Base-by-base conservation (phyloP, 2,329 filamentous ascomycete genomes). In the Fusarium clavum region DNA sequence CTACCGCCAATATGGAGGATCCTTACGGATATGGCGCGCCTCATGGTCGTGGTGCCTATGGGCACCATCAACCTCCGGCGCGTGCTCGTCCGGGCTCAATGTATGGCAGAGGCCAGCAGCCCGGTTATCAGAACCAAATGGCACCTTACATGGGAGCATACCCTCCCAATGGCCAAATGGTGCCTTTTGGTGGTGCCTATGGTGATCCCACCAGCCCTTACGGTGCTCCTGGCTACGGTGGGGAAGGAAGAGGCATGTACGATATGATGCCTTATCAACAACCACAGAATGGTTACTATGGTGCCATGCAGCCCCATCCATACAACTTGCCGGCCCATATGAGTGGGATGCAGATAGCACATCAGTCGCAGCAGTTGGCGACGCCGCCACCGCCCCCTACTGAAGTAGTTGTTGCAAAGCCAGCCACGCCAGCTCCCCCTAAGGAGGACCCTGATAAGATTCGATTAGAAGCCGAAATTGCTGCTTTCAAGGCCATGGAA, bases 1-100 rank as follows among this genome's bases (percentile, higher is more conserved):
- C 85, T 70, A 83, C 88, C 58, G 87, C 88, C 82, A 92, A 86
- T 78, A 84, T 87, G 82, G 91, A 92, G 77, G 86, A 86, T 38
- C 84, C 84, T 22, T 89, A 92, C 25, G 89, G 92, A n/a, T 90
- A 86, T 76, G 79, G 82, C 67, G 79, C 64, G 54, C 53, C 75
- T 73, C 82, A 80, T 83, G 85, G 82, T 80, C 79, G 76, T 29
- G 73, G 69, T 30, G 73, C 65, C 40, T 81, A 61, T 55, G 76
- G 52, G 71, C 70, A 71, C 14, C 66, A 64, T 32, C 61, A 64
- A n/a, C 53, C 60, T 30, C 46, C 68, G 18, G 55, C 47, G 32
- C 46, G 67, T 29, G 47, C 67, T 32, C 58, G 63, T 20, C 65
- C 54, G 6, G 54, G 53, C 11, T 34, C 53, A 52, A 77, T 75